A percentile compares a stretch with the other conserved stretches of the same genome.
These are phyloP conservation scores for Cordyceps fumosorosea DNA, from an alignment of 2,329 filamentous ascomycete species.

Conservation along the genomic window DNA sequence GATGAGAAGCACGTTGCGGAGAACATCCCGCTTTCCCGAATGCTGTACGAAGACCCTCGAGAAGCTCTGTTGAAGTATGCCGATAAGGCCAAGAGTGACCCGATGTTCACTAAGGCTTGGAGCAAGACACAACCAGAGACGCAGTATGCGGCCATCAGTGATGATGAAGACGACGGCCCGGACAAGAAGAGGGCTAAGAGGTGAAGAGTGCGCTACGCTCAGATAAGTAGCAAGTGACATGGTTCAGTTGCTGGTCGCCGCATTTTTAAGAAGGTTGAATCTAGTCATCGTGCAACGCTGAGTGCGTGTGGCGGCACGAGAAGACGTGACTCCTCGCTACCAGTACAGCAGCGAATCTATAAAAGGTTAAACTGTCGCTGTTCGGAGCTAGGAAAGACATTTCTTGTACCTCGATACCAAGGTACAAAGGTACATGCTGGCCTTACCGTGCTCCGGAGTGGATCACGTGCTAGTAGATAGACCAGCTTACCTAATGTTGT, in stretches of 20 bases:
- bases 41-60: conserved; percentile 93
- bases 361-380: background rate
- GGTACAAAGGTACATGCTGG: background rate
- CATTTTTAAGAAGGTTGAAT: background rate
- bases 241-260: background rate
- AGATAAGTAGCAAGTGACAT: conserved; percentile 1
- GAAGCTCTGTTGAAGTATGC: conserved; percentile 94
- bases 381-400: background rate
- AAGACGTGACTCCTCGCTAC: background rate
- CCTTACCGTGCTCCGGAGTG: background rate
- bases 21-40: conserved; percentile 80
- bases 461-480: conserved; percentile 6
- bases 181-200: conserved; percentile 58
- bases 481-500: conserved; percentile 12
- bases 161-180: conserved; percentile 69
- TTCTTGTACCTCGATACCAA: background rate
- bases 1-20: conserved; percentile 85
- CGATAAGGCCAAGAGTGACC: conserved; percentile 85
- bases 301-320: background rate
- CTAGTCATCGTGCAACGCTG: background rate
- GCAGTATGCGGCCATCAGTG: conserved; percentile 83
- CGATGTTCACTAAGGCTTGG: conserved; percentile 92
- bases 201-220: conserved; percentile 25
- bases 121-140: conserved; percentile 85
- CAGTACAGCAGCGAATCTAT: background rate